Evolutionary conservation across 345 rosid genomes (phyloP), one percentile per base, ranked within the genome.

Genomic region (Durio zibethinus): DNA sequence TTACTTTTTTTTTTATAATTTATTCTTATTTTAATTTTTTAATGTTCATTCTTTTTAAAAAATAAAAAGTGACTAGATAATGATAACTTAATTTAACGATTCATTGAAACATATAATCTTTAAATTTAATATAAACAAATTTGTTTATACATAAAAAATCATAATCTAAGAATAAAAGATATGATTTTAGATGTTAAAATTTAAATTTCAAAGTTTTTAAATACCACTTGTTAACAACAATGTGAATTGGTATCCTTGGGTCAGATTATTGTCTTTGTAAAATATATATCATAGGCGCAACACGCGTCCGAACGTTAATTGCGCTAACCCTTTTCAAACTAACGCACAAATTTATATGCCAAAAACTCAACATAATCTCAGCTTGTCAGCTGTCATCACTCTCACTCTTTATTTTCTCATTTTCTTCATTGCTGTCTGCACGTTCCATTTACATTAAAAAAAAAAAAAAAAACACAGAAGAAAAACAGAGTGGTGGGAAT

Each of bases 291-390:
- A 66, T 65, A 45, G 36, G 72, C 53, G n/a, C 42, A 18, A 29
- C 48, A 4, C 74, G 23, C 40, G 74, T 70, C 23, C 4, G 74
- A 47, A 47, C 74, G 42, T 70, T 59, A 18, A 48, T 48, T 70
- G 74, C 74, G 29, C n/a, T 29, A 68, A 47, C 12, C 1, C 3
- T 48, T 47, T 29, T 16, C 40, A 48, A 23, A 43, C 9, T 5
- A 42, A 42, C 11, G 54, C 50, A 2, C 25, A 47, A 43, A 6
- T 69, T 14, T 69, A 68, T 27, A 25, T 15, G 73, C 20, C 10
- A 69, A 68, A 31, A 69, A 43, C 53, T 43, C 56, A 68, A 9
- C 73, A 45, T 48, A 29, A 29, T 70, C 59, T 16, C 40, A 2
- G 4, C 0, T 47, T 45, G 27, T 29, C 40, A 70, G 40, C 74